Evolutionary conservation across 371 early-diverging fungal species (phyloP).

Genomic region (Choanephora cucurbitarum): DNA sequence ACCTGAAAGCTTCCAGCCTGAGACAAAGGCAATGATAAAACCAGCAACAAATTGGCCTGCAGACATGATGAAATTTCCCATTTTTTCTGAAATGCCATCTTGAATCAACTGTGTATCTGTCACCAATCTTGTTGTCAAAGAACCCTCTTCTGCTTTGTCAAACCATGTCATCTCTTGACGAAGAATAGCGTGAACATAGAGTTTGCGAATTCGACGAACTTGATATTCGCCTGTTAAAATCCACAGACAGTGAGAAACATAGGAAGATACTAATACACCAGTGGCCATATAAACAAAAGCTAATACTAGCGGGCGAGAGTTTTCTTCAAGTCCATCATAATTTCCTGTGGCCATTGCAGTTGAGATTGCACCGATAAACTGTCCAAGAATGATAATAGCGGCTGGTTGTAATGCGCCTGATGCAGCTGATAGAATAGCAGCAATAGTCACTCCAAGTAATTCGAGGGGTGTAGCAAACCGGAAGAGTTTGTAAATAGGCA

Average conservation of each 20-base stretch:
- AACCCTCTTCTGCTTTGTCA: constrained; percentile 67
- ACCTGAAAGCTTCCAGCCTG: constrained; percentile 65
- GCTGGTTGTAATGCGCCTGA: constrained; percentile 33
- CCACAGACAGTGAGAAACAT: constrained; percentile 33
- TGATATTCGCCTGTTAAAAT: constrained; percentile 40
- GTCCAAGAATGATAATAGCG: constrained; percentile 30
- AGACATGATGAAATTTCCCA: constrained; percentile 67
- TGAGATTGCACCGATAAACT: constrained; percentile 18
- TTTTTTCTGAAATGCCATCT: constrained; percentile 84
- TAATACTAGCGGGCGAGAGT: constrained; percentile 31
- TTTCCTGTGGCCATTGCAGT: constrained; percentile 25
- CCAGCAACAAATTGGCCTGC: constrained; percentile 74
- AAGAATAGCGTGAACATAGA: constrained; percentile 71
- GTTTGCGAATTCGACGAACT: constrained; percentile 60
- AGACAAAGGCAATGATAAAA: constrained; percentile 78
- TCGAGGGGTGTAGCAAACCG: constrained; percentile 70
- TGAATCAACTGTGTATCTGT: constrained; percentile 73
- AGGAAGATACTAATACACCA: constrained; percentile 26
- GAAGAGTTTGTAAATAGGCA: constrained; percentile 60
- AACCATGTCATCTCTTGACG: constrained; percentile 90
- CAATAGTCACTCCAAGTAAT: constrained; percentile 48
- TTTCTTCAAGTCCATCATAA: constrained; percentile 6
- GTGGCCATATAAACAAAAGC: constrained; percentile 36
- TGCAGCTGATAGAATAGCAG: constrained; percentile 24
- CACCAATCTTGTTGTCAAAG: constrained; percentile 68